A percentile compares a stretch with the other conserved stretches of the same genome.
These are phyloP conservation scores for Penicillium bovifimosum DNA, from an alignment of 495 filamentous ascomycete genomes.

Conservation along the genomic window DNA sequence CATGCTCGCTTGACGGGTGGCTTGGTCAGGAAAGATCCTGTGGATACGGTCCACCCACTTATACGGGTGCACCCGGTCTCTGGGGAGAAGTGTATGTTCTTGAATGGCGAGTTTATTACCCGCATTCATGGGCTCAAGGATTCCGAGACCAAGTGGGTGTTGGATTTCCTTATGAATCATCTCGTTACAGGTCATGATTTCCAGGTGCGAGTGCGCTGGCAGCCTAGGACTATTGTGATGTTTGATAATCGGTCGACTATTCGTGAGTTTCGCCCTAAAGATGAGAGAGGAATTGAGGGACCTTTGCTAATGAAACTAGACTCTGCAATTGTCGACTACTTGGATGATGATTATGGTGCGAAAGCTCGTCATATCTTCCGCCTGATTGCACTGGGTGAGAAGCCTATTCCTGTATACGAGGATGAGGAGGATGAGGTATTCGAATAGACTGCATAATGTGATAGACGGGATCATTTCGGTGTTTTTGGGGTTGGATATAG, in stretches of 20 bases:
- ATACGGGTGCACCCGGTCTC: constrained; percentile 72
- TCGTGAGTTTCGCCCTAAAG: constrained; percentile 36
- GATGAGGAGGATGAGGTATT: constrained; percentile 19
- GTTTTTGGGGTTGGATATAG: constrained; percentile 1
- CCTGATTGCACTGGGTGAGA: constrained; percentile 46
- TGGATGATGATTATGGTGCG: constrained; percentile 41
- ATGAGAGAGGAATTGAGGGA: neutral
- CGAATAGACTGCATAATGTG: constrained; percentile 20
- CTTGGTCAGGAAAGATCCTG: constrained; percentile 63
- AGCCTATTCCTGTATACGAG: constrained; percentile 47
- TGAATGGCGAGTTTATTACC: constrained; percentile 78
- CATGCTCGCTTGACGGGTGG: constrained; percentile 56
- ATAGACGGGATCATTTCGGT: constrained; percentile 19
- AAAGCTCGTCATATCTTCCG: constrained; percentile 51
- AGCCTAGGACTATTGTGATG: constrained; percentile 75
- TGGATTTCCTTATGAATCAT: constrained; percentile 88
- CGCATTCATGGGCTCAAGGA: constrained; percentile 68
- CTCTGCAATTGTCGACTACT: constrained; percentile 50
- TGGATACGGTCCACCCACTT: constrained; percentile 66
- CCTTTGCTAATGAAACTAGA: constrained; percentile 26
- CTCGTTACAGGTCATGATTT: constrained; percentile 78
- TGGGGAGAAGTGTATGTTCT: constrained; percentile 72
- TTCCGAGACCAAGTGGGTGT: constrained; percentile 50
- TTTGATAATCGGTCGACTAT: constrained; percentile 66
- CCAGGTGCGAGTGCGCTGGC: constrained; percentile 83